Percentiles rank a stretch among this genome's conserved stretches.
Conservation (phyloP, 2,329 filamentous ascomycete genomes). For the Phoma sp. region DNA sequence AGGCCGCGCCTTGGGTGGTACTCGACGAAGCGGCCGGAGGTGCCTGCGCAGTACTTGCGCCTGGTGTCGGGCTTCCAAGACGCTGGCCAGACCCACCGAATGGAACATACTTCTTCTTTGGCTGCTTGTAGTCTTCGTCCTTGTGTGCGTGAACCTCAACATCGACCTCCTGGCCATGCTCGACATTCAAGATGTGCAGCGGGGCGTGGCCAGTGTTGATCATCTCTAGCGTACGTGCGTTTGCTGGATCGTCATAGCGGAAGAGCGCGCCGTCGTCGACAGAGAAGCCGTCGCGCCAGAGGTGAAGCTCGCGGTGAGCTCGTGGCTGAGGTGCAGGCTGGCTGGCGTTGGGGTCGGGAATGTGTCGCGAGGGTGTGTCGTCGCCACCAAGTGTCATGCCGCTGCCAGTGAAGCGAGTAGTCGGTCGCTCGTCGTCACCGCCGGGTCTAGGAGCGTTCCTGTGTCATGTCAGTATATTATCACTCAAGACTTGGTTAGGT, state of each 20-base stretch:
- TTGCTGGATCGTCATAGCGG: slow-evolving; percentile 79
- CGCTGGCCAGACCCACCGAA: slow-evolving; percentile 75
- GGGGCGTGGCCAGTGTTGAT: slow-evolving; percentile 79
- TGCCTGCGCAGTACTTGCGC: slow-evolving; percentile 49
- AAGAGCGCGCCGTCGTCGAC: slow-evolving; percentile 80
- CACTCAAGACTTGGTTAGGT: background rate
- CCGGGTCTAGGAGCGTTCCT: slow-evolving; percentile 68
- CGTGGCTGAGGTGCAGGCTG: slow-evolving; percentile 53
- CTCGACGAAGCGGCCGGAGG: slow-evolving; percentile 45
- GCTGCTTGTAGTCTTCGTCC: slow-evolving; percentile 73
- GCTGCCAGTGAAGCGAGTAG: slow-evolving; percentile 68
- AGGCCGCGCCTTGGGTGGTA: slow-evolving; percentile 29
- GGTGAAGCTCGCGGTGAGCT: slow-evolving; percentile 73
- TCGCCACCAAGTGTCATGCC: slow-evolving; percentile 82
- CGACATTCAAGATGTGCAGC: slow-evolving; percentile 77
- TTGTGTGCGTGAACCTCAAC: slow-evolving; percentile 77
- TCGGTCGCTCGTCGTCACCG: slow-evolving; percentile 56
- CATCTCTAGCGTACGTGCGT: slow-evolving; percentile 73
- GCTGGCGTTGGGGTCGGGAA: slow-evolving; percentile 64
- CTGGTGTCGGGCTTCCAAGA: slow-evolving; percentile 78
- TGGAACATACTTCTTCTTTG: slow-evolving; percentile 77
- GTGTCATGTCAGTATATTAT: slow-evolving; percentile 25
- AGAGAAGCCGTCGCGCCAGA: slow-evolving; percentile 86
- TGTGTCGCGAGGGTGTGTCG: slow-evolving; percentile 70
- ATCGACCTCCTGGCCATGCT: slow-evolving; percentile 75